Percentiles rank a stretch among this genome's conserved stretches.
phyloP scores from a whole-genome alignment of 2,329 filamentous ascomycete genomes.

The Pyricularia sp. region DNA sequence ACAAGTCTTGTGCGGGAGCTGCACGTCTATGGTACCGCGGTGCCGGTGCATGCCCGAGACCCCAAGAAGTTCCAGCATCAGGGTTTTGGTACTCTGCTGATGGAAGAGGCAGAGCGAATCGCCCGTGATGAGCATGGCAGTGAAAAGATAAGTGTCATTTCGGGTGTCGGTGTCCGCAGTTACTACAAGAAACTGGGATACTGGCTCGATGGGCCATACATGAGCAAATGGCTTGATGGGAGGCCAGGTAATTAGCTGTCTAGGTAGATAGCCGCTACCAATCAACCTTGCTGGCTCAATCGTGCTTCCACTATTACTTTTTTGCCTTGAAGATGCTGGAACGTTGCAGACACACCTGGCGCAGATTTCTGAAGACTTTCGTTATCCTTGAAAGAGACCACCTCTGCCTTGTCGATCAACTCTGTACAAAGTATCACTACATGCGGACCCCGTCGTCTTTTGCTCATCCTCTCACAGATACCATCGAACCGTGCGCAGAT shows the following conservation, averaged over 20 bases:
- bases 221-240: slow-evolving; percentile 56
- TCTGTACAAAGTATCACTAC: too few species aligned
- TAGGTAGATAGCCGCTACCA: background rate
- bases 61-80: slow-evolving; percentile 98
- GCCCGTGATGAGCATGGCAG: slow-evolving; percentile 91
- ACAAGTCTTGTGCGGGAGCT: slow-evolving; percentile 89
- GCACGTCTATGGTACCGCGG: slow-evolving; percentile 93
- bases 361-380: too few species aligned
- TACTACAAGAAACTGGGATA: slow-evolving; percentile 94
- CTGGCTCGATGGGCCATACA: slow-evolving; percentile 85
- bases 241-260: slow-evolving; percentile 18
- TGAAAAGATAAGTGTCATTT: slow-evolving; percentile 91
- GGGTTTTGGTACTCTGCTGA: slow-evolving; percentile 88
- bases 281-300: background rate
- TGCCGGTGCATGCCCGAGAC: slow-evolving; percentile 93
- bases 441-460: too few species aligned
- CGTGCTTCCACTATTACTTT: background rate
- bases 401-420: too few species aligned
- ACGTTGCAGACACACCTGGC: too few species aligned
- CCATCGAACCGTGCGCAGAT: too few species aligned
- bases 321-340: too few species aligned
- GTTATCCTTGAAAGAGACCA: too few species aligned
- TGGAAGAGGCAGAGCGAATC: slow-evolving; percentile 97
- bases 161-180: slow-evolving; percentile 90
- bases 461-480: too few species aligned